These are phyloP conservation scores for Hypoxylon sp. DNA, from an alignment of 2,329 filamentous ascomycete genomes.

Conservation along the genomic window DNA sequence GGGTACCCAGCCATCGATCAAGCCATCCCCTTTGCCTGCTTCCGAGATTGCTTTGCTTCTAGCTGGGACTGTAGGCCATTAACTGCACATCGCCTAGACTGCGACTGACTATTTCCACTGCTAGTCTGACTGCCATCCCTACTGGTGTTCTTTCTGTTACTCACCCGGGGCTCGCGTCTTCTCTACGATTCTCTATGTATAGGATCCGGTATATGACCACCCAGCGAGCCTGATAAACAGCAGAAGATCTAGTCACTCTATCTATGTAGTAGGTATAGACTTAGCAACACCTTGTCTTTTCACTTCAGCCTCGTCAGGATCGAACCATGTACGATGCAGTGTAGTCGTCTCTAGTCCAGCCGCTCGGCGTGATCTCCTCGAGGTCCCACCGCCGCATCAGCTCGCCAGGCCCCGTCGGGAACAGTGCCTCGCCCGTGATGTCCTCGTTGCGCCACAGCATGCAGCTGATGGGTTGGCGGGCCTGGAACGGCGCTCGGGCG, in stretches of 20 bases:
- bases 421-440: slow-evolving; percentile 2
- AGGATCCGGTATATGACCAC: too few species aligned
- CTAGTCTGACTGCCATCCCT: too few species aligned
- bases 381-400: slow-evolving; percentile 19
- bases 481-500: background rate
- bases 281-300: too few species aligned
- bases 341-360: slow-evolving; percentile 6
- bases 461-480: background rate
- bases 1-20: too few species aligned
- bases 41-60: background rate
- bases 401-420: slow-evolving; percentile 13
- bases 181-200: too few species aligned
- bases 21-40: background rate
- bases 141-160: background rate
- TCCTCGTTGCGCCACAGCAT: slow-evolving; percentile 22
- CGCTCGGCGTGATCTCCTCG: slow-evolving; percentile 7
- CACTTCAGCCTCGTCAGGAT: background rate
- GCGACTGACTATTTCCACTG: too few species aligned
- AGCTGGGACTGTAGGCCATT: background rate
- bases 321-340: background rate
- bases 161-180: background rate
- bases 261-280: too few species aligned
- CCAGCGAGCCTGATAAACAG: too few species aligned
- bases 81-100: too few species aligned
- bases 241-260: too few species aligned